Evolutionary conservation across 805 yeast genomes (phyloP).

Genomic region (Starmerella davenportii): DNA sequence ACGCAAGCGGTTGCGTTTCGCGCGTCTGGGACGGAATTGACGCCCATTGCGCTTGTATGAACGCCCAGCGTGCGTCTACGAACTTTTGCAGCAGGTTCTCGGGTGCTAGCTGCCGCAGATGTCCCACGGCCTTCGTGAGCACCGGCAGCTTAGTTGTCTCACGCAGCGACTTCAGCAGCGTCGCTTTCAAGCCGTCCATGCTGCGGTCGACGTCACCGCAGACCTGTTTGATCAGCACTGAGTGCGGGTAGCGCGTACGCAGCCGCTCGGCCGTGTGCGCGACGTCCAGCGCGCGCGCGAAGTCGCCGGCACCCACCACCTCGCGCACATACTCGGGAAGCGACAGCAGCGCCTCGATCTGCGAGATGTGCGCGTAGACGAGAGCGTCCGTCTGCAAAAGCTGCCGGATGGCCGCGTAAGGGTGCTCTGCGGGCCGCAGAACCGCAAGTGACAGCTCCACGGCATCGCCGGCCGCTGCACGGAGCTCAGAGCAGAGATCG

Average conservation of each 20-base stretch:
- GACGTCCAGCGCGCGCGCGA: conserved; percentile 75
- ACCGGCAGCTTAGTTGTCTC: conserved; percentile 68
- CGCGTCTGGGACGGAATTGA: conserved; percentile 31
- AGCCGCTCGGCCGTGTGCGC: conserved; percentile 57
- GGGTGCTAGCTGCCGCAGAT: conserved; percentile 40
- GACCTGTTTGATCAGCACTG: conserved; percentile 35
- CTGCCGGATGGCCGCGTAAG: conserved; percentile 9
- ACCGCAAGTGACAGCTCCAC: conserved; percentile 12
- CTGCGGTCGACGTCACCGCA: conserved; percentile 34
- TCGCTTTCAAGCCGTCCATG: conserved; percentile 46
- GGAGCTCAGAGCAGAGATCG: conserved; percentile 4
- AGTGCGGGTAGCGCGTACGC: conserved; percentile 46
- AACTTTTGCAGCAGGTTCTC: conserved; percentile 11
- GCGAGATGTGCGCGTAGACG: conserved; percentile 35
- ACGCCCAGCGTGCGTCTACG: conserved; percentile 24
- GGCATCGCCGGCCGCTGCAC: conserved; percentile 4
- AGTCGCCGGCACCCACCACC: conserved; percentile 74
- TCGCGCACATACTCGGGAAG: conserved; percentile 66
- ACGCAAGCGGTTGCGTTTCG: conserved; percentile 37
- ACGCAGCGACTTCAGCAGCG: conserved; percentile 47
- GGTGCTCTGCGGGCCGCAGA: conserved; percentile 13
- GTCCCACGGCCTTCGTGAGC: conserved; percentile 58
- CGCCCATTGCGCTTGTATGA: conserved; percentile 11
- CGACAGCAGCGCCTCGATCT: conserved; percentile 60
- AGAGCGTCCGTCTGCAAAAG: conserved; percentile 29